A percentile compares a stretch with the other conserved stretches of the same genome.
These are phyloP conservation scores for Neostapfia colusana DNA, from an alignment of 176 grass and related monocot species.

Conservation along the genomic window DNA sequence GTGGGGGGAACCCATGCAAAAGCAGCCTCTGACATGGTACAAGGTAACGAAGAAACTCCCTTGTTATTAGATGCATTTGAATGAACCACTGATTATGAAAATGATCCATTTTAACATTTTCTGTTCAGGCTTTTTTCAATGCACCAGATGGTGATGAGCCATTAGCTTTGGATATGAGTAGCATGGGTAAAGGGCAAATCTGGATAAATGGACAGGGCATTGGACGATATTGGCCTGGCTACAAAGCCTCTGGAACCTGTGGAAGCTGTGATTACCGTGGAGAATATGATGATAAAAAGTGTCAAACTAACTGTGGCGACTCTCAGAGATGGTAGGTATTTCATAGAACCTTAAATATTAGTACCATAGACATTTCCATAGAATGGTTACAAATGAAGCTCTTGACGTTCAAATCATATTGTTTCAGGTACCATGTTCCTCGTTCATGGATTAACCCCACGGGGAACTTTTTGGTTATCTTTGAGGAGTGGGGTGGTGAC, in stretches of 20 bases:
- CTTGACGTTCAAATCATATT: slow-evolving; percentile 32
- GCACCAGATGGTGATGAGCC: slow-evolving; percentile 83
- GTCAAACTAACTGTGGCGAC: slow-evolving; percentile 87
- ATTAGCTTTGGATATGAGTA: slow-evolving; percentile 93
- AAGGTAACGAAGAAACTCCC: slow-evolving; percentile 51
- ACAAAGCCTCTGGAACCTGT: slow-evolving; percentile 72
- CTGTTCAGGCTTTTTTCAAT: slow-evolving; percentile 84
- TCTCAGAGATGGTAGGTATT: slow-evolving; percentile 82
- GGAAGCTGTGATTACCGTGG: slow-evolving; percentile 77
- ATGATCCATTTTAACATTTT: neutral
- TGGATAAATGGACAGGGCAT: slow-evolving; percentile 96
- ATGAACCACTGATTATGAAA: slow-evolving; percentile 2
- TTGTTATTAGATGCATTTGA: neutral
- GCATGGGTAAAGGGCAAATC: slow-evolving; percentile 96
- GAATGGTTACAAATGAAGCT: slow-evolving; percentile 8
- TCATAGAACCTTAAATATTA: neutral
- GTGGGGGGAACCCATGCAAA: slow-evolving; percentile 78
- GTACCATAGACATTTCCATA: neutral
- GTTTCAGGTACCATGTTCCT: slow-evolving; percentile 87
- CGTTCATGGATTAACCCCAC: slow-evolving; percentile 94
- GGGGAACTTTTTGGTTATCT: slow-evolving; percentile 85
- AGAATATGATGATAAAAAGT: slow-evolving; percentile 76
- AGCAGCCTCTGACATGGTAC: slow-evolving; percentile 91
- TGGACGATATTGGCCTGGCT: slow-evolving; percentile 90
- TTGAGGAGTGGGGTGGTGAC: slow-evolving; percentile 95